phyloP scores from a whole-genome alignment of 345 rosid species.

The Capsella bursapastoris region DNA sequence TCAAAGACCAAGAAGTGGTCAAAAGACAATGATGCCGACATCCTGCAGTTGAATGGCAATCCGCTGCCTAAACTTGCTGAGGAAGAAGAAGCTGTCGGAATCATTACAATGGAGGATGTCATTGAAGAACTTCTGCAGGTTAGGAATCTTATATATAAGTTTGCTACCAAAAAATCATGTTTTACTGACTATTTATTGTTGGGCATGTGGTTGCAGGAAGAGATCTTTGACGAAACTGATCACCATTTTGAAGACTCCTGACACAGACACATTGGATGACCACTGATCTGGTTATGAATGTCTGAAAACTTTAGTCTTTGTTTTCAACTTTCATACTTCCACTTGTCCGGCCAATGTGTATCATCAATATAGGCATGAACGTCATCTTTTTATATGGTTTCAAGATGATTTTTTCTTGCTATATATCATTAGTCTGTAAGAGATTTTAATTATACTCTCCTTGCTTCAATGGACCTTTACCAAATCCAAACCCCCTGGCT shows the following conservation, averaged over 20 bases:
- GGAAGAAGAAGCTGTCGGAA: constrained; percentile 91
- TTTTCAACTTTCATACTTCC: constrained; percentile 16
- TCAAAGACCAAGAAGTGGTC: constrained; percentile 84
- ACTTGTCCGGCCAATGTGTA: constrained; percentile 11
- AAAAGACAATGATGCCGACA: constrained; percentile 70
- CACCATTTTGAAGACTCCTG: constrained; percentile 75
- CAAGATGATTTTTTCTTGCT: background rate
- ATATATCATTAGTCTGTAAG: background rate
- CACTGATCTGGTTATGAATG: constrained; percentile 16
- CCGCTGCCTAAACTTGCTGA: constrained; percentile 68
- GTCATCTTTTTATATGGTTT: background rate
- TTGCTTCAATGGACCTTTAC: background rate
- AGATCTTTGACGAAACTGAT: constrained; percentile 95
- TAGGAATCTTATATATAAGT: background rate
- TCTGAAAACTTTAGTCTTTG: background rate
- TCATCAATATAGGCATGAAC: constrained; percentile 22
- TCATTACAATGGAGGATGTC: constrained; percentile 99
- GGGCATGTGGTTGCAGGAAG: constrained; percentile 61
- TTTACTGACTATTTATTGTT: background rate
- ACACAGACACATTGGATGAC: constrained; percentile 39
- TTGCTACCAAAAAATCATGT: background rate
- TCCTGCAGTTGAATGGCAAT: constrained; percentile 63
- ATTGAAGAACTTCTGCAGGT: constrained; percentile 98
- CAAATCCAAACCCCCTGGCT: background rate
- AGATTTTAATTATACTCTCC: background rate